Evolutionary conservation across 2,329 filamentous ascomycete species (phyloP).

Genomic region (Teratosphaeria destructans): DNA sequence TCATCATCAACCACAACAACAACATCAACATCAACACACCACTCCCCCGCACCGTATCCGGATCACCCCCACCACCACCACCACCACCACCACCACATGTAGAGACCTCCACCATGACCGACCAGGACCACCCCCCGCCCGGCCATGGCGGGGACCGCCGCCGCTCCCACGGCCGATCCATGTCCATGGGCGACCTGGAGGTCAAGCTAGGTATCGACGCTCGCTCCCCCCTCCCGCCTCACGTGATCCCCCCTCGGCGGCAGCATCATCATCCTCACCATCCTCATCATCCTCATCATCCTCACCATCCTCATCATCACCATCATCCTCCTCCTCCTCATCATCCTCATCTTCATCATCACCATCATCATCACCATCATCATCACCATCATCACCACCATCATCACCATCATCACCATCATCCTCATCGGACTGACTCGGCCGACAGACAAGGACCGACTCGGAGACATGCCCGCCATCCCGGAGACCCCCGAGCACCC

Average conservation of each 20-base stretch:
- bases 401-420: too few relatives aligned
- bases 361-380: too few relatives aligned
- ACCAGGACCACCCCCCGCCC: background rate
- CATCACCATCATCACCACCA: background rate
- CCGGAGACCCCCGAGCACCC: slow-evolving; percentile 15
- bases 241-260: too few relatives aligned
- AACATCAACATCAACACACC: too few relatives aligned
- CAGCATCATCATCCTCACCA: too few relatives aligned
- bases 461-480: slow-evolving; percentile 24
- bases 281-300: too few relatives aligned
- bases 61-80: background rate
- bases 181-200: slow-evolving; percentile 6
- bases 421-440: too few relatives aligned
- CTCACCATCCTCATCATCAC: too few relatives aligned
- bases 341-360: too few relatives aligned
- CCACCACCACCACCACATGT: background rate
- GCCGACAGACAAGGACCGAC: slow-evolving; percentile 1
- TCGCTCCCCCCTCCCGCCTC: background rate
- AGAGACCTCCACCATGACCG: background rate
- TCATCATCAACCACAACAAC: too few relatives aligned
- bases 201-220: background rate
- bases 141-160: background rate
- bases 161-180: slow-evolving; percentile 2
- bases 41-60: background rate
- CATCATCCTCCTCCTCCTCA: too few relatives aligned